phyloP scores from a whole-genome alignment of 2,329 filamentous ascomycete genomes.

The Neofusicoccum sp. region DNA sequence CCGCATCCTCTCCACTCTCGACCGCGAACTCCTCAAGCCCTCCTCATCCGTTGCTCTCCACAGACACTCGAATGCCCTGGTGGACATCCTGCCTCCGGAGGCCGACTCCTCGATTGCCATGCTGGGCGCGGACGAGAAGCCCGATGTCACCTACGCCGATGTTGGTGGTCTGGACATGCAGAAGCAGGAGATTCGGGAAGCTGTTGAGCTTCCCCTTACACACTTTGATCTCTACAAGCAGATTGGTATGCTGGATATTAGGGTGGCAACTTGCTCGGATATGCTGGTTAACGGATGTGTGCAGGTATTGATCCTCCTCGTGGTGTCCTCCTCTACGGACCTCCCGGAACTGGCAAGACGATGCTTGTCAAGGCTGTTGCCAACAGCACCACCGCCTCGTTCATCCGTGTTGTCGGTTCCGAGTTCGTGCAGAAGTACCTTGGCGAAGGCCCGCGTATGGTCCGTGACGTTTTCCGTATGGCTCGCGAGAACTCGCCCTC shows the following conservation, averaged over 20 bases:
- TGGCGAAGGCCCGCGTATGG: slow-evolving; percentile 97
- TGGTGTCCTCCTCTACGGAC: slow-evolving; percentile 93
- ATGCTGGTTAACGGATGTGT: slow-evolving; percentile 3
- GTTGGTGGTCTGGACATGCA: slow-evolving; percentile 99
- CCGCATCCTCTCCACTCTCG: slow-evolving; percentile 94
- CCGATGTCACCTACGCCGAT: slow-evolving; percentile 96
- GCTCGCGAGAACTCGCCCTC: slow-evolving; percentile 96
- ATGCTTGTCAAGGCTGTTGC: slow-evolving; percentile 98
- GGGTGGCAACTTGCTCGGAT: background rate
- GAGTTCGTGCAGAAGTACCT: slow-evolving; percentile 99
- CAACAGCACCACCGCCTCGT: slow-evolving; percentile 96
- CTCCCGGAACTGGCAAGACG: slow-evolving; percentile 94
- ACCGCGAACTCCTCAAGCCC: slow-evolving; percentile 96
- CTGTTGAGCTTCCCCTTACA: slow-evolving; percentile 92
- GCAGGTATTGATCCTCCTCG: slow-evolving; percentile 87
- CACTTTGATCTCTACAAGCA: slow-evolving; percentile 99
- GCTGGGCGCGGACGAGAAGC: slow-evolving; percentile 95
- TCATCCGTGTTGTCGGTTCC: slow-evolving; percentile 96
- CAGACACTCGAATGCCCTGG: slow-evolving; percentile 96
- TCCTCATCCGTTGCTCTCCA: slow-evolving; percentile 97
- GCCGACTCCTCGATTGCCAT: slow-evolving; percentile 98
- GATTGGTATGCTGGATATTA: slow-evolving; percentile 63
- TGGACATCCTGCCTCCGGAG: slow-evolving; percentile 98
- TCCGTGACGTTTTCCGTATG: slow-evolving; percentile 98
- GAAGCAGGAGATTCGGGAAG: slow-evolving; percentile 98